These are phyloP conservation scores for Emergomyces pasteurianus DNA, from an alignment of 2,329 filamentous ascomycete genomes.

Conservation along the genomic window DNA sequence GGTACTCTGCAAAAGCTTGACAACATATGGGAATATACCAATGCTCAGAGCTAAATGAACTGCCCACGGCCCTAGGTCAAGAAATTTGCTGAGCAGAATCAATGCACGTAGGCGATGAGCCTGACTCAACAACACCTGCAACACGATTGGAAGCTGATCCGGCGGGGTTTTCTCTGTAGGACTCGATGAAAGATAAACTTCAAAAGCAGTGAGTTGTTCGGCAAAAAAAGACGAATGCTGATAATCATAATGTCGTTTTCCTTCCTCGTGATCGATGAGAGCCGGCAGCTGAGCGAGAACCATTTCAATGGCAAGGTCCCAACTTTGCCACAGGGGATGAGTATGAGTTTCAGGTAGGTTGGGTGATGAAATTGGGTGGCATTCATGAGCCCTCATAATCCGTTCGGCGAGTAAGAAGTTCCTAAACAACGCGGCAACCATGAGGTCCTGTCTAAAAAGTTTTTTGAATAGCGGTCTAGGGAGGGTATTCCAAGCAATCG, in stretches of 20 bases:
- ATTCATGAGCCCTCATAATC: conserved; percentile 93
- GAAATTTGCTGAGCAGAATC: conserved; percentile 81
- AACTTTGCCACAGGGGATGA: conserved; percentile 91
- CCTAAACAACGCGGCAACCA: conserved; percentile 95
- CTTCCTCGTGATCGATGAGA: conserved; percentile 64
- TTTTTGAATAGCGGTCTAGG: conserved; percentile 88
- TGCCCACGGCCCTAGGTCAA: conserved; percentile 94
- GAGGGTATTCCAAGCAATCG: conserved; percentile 94
- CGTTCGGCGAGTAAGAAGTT: conserved; percentile 92
- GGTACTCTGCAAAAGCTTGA: conserved; percentile 90
- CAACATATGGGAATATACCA: conserved; percentile 96
- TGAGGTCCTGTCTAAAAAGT: conserved; percentile 91
- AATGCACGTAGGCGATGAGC: conserved; percentile 84
- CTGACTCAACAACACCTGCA: conserved; percentile 91
- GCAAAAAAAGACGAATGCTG: conserved; percentile 93
- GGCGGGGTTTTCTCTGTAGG: conserved; percentile 77
- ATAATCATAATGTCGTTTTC: conserved; percentile 72
- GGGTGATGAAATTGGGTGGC: conserved; percentile 84
- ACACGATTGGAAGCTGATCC: conserved; percentile 88
- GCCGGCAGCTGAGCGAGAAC: conserved; percentile 80
- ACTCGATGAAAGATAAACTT: conserved; percentile 79
- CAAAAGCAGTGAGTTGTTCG: conserved; percentile 92
- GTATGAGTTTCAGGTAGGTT: conserved; percentile 89
- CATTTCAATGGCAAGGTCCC: conserved; percentile 95
- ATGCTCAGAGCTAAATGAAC: conserved; percentile 97